Conservation (phyloP, 176 grass and related monocot species). For the Avena eriantha region DNA sequence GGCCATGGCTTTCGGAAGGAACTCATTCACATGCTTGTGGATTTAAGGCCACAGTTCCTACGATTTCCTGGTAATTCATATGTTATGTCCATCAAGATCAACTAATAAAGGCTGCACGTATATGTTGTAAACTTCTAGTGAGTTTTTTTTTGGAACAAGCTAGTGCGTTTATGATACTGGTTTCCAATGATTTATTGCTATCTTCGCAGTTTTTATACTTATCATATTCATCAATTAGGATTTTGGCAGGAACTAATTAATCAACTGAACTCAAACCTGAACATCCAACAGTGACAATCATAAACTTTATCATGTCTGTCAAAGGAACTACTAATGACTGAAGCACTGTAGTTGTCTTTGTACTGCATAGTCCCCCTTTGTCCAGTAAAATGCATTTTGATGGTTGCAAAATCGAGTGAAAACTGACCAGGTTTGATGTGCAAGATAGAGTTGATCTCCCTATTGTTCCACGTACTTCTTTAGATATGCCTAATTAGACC, state of each 20-base stretch:
- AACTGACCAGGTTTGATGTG: slow-evolving; percentile 1
- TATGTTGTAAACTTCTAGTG: slow-evolving; percentile 15
- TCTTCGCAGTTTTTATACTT: background rate
- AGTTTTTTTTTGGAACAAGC: no score
- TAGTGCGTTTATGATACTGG: slow-evolving; percentile 12
- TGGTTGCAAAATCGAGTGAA: background rate
- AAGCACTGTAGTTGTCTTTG: background rate
- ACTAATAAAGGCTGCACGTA: background rate
- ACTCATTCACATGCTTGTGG: slow-evolving; percentile 31
- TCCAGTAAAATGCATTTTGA: slow-evolving; percentile 19
- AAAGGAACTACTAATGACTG: slow-evolving; percentile 6
- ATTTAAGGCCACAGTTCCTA: slow-evolving; percentile 35
- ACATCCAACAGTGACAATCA: background rate
- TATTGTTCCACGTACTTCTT: background rate
- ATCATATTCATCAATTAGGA: slow-evolving; percentile 23
- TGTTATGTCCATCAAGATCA: slow-evolving; percentile 23
- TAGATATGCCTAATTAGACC: background rate
- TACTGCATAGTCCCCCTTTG: background rate
- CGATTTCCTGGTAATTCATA: slow-evolving; percentile 38
- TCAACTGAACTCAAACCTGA: slow-evolving; percentile 10
- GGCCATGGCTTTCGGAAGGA: slow-evolving; percentile 33
- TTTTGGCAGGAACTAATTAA: slow-evolving; percentile 9
- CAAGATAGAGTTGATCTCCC: background rate
- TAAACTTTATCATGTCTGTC: background rate
- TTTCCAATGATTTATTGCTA: background rate